Base-by-base conservation (phyloP, 768 basidiomycete species). In the Lentinula raphanica region DNA sequence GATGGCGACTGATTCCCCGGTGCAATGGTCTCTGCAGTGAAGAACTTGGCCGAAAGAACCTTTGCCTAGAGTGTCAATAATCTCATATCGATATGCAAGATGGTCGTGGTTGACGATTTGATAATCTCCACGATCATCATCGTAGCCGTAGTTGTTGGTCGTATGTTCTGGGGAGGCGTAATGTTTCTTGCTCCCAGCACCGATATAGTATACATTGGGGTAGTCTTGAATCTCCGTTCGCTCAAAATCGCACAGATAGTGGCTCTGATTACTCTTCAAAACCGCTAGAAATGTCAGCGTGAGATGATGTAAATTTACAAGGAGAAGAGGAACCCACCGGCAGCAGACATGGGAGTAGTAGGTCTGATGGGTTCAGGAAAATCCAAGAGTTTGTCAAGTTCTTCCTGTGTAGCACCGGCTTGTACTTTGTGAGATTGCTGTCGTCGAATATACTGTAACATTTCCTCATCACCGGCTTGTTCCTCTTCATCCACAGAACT, bases 21-120 rank as follows among this genome's bases (percentile, higher is more conserved):
- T 94, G 66, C 85, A 86, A 68, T 98, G 92, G 72, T 98, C 97
- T 40, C 96, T 87, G 71, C 96, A 98, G 68, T 92, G 88, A 19
- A 98, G 72, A 13, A 99, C 97, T 69, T 98, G 97, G 17, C 97
- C 97, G 65, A 99, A 99, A 7, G 96, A 98, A 39, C 97, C 97
- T 74, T 98, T 98, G 48, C 97, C 97, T 39, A 98, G 85, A 3
- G 91, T 89, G 63, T 89, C 92, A 54, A 93, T 79, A 58, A 98
- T 76, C 71, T 98, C 95, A 70, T 98, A 99, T n/a, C 97, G 92
- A 69, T 91, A 99, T 36, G 91, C 90, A 51, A 99, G 83, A 72
- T 99, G 97, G 69, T 99, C 97, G 56, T 85, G 86, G 58, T 85
- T 79, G 59, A 98, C 84, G 56, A 98, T 86, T 15, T 88, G 84